Evolutionary conservation across 2,329 filamentous ascomycete genomes (phyloP), one percentile per base, ranked within the genome.

Genomic region (Knufia fluminis): DNA sequence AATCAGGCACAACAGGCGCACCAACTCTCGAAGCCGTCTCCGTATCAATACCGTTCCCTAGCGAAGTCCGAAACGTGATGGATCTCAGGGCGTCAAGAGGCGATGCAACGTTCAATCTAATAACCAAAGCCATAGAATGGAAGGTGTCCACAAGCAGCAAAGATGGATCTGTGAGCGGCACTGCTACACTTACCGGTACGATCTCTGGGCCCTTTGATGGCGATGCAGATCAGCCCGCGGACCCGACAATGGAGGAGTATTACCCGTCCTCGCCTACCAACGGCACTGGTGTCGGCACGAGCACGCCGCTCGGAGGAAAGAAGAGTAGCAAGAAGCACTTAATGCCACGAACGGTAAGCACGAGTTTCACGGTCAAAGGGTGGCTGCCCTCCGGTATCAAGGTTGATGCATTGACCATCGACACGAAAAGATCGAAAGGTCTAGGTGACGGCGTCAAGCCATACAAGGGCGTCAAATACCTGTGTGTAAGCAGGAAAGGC

Each of bases 391-490:
- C 79, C 56, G 80, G 80, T 2, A 73, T 83, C 58, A 77, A 73
- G 53, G 80, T 83, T 1, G 79, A 83, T 47, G 76, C 74, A 57
- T 61, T 83, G 53, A 71, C 71, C n/a, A 67, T 83, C 12, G 79
- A 83, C 63, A 73, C 79, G n/a, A 83, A 86, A 64, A 89, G 83
- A 69, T 94, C 87, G 66, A 79, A 83, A 50, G 92, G 92, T 0
- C 61, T 98, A 40, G 88, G 88, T 0, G 88, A 94, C 57, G 81
- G 85, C 2, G 81, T 97, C 33, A 94, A 89, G 68, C 92, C 92
- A 20, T 97, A 95, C 68, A 98, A 97, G 70, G 92, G 92, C 1
- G 92, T 98, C 57, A 98, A 98, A 69, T 98, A 98, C 67, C 66
- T 98, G 59, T 96, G 90, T 58, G 77, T 82, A 10, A 80, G 77